Conservation (phyloP, 2,329 filamentous ascomycete species). For the Parafenestella ontariensis region DNA sequence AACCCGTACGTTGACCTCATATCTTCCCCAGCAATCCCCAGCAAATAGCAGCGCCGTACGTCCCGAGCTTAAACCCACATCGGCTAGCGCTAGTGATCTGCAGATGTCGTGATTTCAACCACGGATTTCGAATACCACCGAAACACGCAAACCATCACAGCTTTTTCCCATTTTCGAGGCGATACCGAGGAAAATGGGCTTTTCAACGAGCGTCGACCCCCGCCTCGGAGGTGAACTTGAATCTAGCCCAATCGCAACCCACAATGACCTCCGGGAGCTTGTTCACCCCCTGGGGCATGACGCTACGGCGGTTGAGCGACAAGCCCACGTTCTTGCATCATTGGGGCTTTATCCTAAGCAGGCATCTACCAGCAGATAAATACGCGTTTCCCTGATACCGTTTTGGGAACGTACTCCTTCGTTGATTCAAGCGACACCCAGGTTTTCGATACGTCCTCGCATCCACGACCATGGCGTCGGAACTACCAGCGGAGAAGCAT, state of each 20-base stretch:
- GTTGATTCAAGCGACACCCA: not conserved
- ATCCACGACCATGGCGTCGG: slow-evolving; percentile 27
- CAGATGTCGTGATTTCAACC: slow-evolving; percentile 46
- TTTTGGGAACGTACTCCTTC: not conserved
- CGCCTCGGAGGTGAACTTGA: slow-evolving; percentile 12
- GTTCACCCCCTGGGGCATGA: slow-evolving; percentile 11
- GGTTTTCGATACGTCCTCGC: not conserved
- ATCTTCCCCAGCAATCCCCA: not conserved
- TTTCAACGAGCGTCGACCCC: slow-evolving; percentile 12
- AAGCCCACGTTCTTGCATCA: slow-evolving; percentile 43
- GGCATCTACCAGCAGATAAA: not conserved
- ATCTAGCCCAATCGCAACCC: slow-evolving; percentile 27
- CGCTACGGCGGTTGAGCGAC: slow-evolving; percentile 12
- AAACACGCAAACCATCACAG: slow-evolving; percentile 7
- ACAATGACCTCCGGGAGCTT: slow-evolving; percentile 2
- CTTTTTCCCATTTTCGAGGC: not conserved
- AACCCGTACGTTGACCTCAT: not conserved
- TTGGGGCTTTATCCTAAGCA: slow-evolving; percentile 10
- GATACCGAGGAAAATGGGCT: slow-evolving; percentile 9
- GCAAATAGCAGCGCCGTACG: not conserved
- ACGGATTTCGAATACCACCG: slow-evolving; percentile 36
- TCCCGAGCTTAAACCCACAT: not conserved
- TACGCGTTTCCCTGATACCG: not conserved
- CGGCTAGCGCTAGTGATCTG: slow-evolving; percentile 21
- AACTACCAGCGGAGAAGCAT: slow-evolving; percentile 24